Conservation (phyloP, 768 basidiomycete genomes). For the Amanita fuliginea region DNA sequence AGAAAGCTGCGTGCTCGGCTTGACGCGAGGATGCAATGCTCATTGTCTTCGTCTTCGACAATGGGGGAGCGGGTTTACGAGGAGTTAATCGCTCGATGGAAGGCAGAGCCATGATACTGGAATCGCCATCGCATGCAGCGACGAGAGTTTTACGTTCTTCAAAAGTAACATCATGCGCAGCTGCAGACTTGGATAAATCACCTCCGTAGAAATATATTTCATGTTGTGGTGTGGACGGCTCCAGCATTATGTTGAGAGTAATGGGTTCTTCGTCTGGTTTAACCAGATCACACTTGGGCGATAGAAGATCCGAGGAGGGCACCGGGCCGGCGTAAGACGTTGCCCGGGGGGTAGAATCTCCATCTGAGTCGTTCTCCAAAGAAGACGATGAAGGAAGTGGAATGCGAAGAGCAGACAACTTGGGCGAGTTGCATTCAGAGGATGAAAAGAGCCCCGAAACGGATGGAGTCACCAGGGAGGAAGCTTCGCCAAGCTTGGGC, state of each 20-base stretch:
- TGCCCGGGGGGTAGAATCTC: background rate
- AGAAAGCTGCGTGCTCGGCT: background rate
- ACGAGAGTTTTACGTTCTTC: background rate
- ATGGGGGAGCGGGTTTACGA: background rate
- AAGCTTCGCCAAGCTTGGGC: background rate
- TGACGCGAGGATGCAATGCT: background rate
- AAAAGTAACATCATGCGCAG: background rate
- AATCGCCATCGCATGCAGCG: background rate
- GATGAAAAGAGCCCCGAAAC: background rate
- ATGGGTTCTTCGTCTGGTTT: background rate
- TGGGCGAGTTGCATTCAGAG: background rate
- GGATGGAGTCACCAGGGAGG: no score
- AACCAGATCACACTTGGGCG: background rate
- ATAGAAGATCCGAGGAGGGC: background rate
- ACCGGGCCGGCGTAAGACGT: no score
- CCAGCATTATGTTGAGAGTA: background rate
- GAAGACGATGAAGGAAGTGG: no score
- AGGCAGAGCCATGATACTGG: background rate
- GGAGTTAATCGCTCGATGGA: background rate
- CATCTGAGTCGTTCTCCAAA: background rate
- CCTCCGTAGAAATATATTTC: no score
- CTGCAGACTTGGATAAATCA: background rate
- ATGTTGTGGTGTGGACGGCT: no score
- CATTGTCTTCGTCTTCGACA: background rate
- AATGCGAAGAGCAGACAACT: background rate